phyloP scores from a whole-genome alignment of 1,284 basidiomycete genomes.

The Mixia osmundae region DNA sequence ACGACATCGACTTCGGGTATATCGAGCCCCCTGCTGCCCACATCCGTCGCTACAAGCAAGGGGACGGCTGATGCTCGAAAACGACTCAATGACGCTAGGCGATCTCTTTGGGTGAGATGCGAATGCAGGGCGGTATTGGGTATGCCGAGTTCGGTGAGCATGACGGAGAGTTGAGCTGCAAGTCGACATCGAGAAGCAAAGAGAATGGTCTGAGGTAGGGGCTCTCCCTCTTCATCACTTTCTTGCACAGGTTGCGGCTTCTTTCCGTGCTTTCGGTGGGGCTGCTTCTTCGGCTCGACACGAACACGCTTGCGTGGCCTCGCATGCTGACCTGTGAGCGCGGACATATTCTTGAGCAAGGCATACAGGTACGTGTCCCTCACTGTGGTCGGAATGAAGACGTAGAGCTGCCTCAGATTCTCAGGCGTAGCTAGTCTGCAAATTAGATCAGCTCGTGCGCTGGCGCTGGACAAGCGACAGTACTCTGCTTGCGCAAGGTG shows the following conservation, averaged over 20 bases:
- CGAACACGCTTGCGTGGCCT: conserved; percentile 2
- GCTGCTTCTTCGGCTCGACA: conserved; percentile 5
- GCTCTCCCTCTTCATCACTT: conserved; percentile 20
- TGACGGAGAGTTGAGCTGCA: conserved; percentile 62
- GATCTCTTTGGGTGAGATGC: conserved; percentile 67
- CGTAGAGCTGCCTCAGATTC: conserved; percentile 65
- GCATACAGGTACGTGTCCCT: conserved; percentile 82
- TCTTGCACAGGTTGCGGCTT: conserved; percentile 14
- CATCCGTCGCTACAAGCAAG: conserved; percentile 79
- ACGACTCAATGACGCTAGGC: conserved; percentile 56
- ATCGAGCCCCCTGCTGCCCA: conserved; percentile 84
- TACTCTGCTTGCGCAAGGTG: conserved; percentile 57
- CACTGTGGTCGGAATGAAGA: conserved; percentile 84
- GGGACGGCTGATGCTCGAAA: conserved; percentile 75
- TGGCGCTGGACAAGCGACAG: conserved; percentile 18
- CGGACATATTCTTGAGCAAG: conserved; percentile 46
- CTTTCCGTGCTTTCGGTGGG: conserved; percentile 1
- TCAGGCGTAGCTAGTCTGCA: conserved; percentile 55
- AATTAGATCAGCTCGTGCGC: not conserved
- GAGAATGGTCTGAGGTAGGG: conserved; percentile 69
- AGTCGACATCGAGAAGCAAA: conserved; percentile 73
- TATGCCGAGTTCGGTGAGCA: conserved; percentile 56
- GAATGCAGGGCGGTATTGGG: conserved; percentile 80
- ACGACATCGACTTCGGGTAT: conserved; percentile 96
- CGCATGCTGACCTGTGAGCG: conserved; percentile 16